A percentile compares a stretch with the other conserved stretches of the same genome.
These are phyloP conservation scores for Rhynchosporium graminicola DNA, from an alignment of 2,329 filamentous ascomycete genomes.

Conservation along the genomic window DNA sequence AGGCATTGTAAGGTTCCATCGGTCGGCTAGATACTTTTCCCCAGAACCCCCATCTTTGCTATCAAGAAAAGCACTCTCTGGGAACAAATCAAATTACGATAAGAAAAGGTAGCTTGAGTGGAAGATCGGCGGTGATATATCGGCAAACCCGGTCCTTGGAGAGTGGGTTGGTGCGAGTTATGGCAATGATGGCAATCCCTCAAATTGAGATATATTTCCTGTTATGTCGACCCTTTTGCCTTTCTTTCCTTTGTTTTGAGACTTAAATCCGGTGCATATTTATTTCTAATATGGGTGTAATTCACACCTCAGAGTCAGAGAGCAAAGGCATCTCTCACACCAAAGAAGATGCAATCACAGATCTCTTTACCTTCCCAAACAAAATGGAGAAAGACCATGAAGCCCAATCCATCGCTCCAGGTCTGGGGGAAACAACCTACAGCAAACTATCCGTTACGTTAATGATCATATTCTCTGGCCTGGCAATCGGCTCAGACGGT, in stretches of 20 bases:
- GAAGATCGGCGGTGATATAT: conserved; percentile 4
- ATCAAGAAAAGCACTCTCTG: neutral
- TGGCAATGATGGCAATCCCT: neutral
- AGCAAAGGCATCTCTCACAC: conserved; percentile 6
- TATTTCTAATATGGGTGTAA: neutral
- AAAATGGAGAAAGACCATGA: conserved; percentile 18
- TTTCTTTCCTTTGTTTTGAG: neutral
- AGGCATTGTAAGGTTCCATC: neutral
- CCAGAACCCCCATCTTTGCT: conserved; percentile 12
- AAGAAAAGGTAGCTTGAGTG: neutral
- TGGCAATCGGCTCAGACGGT: conserved; percentile 50
- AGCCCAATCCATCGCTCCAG: conserved; percentile 13
- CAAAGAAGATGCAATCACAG: conserved; percentile 14
- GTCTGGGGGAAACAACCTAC: conserved; percentile 33
- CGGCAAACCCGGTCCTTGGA: conserved; percentile 4
- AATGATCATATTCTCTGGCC: conserved; percentile 46
- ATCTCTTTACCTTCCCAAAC: neutral
- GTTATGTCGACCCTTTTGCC: neutral
- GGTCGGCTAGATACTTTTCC: neutral
- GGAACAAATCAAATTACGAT: neutral
- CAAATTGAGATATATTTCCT: neutral
- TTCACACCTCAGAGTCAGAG: conserved; percentile 9
- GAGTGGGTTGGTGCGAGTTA: conserved; percentile 4
- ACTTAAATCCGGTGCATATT: neutral
- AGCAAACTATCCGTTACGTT: conserved; percentile 47